Evolutionary conservation across 352 stramenopile species (phyloP).

Genomic region (Pseudoperonospora humuli): DNA sequence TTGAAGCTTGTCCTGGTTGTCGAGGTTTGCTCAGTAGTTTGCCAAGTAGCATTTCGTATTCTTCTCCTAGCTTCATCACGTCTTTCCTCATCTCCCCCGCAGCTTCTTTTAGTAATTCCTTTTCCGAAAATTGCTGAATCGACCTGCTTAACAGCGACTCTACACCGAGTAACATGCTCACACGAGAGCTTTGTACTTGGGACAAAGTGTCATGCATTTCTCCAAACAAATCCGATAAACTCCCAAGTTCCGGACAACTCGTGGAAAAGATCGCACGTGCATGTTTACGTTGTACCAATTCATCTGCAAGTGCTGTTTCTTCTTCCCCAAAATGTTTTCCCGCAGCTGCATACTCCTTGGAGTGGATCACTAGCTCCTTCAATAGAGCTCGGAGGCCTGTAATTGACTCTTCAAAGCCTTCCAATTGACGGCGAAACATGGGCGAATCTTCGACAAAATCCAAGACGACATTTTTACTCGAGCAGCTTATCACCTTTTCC

Average conservation of each 20-base stretch:
- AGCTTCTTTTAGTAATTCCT: slow-evolving; percentile 64
- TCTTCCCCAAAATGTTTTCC: slow-evolving; percentile 61
- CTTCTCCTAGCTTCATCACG: slow-evolving; percentile 53
- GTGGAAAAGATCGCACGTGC: slow-evolving; percentile 82
- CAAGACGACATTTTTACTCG: slow-evolving; percentile 70
- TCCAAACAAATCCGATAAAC: slow-evolving; percentile 70
- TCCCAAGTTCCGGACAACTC: slow-evolving; percentile 57
- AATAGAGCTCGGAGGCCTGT: slow-evolving; percentile 51
- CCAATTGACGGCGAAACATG: slow-evolving; percentile 76
- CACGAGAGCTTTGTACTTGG: slow-evolving; percentile 74
- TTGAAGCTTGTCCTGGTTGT: slow-evolving; percentile 16
- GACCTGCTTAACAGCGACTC: slow-evolving; percentile 65
- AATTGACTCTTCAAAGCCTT: slow-evolving; percentile 74
- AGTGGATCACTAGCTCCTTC: slow-evolving; percentile 58
- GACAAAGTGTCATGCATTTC: slow-evolving; percentile 77
- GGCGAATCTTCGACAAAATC: slow-evolving; percentile 84
- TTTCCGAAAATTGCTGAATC: slow-evolving; percentile 57
- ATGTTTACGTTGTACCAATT: slow-evolving; percentile 73
- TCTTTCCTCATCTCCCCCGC: slow-evolving; percentile 65
- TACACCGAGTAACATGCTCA: slow-evolving; percentile 78
- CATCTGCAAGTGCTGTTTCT: slow-evolving; percentile 60
- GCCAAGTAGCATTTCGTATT: slow-evolving; percentile 76
- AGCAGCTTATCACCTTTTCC: slow-evolving; percentile 22
- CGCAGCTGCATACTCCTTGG: slow-evolving; percentile 69
- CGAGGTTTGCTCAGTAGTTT: slow-evolving; percentile 71